Evolutionary conservation across 2,329 filamentous ascomycete species (phyloP).

Genomic region (Talaromyces albobiverticillius): DNA sequence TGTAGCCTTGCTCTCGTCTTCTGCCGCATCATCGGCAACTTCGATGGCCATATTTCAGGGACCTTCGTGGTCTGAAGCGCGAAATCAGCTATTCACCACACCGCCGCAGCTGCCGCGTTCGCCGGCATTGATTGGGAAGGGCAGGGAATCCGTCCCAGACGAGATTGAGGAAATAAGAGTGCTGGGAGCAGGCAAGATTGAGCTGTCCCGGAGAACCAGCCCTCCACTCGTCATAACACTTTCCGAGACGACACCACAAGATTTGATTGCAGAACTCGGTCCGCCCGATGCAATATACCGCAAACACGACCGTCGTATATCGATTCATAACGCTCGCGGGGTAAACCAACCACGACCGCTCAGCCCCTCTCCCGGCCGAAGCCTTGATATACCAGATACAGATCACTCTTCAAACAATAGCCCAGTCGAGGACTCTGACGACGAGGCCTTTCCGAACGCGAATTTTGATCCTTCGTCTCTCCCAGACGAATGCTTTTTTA

Average conservation of each 20-base stretch:
- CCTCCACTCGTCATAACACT: constrained; percentile 69
- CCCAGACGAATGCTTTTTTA: constrained; percentile 74
- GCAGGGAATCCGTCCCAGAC: constrained; percentile 77
- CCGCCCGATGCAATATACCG: constrained; percentile 92
- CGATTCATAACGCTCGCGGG: constrained; percentile 61
- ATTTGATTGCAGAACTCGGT: constrained; percentile 84
- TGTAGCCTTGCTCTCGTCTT: constrained; percentile 77
- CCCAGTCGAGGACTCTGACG: constrained; percentile 65
- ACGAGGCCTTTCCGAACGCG: constrained; percentile 53
- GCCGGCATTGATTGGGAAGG: constrained; percentile 65
- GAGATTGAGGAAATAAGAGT: constrained; percentile 81
- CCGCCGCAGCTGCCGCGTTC: constrained; percentile 71
- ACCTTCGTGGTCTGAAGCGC: constrained; percentile 82
- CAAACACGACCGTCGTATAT: constrained; percentile 84
- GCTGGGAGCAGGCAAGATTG: constrained; percentile 72
- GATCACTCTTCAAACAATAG: constrained; percentile 73
- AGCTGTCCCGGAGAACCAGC: constrained; percentile 70
- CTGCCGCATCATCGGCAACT: constrained; percentile 70
- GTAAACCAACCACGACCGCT: constrained; percentile 32
- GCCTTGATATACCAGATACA: constrained; percentile 58
- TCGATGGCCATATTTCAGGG: constrained; percentile 92
- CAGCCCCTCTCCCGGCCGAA: constrained; percentile 33
- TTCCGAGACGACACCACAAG: constrained; percentile 86
- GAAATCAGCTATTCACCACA: constrained; percentile 72
- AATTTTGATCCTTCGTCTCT: constrained; percentile 58